Evolutionary conservation across 2,329 filamentous ascomycete species (phyloP).

Genomic region (Septoria linicola): DNA sequence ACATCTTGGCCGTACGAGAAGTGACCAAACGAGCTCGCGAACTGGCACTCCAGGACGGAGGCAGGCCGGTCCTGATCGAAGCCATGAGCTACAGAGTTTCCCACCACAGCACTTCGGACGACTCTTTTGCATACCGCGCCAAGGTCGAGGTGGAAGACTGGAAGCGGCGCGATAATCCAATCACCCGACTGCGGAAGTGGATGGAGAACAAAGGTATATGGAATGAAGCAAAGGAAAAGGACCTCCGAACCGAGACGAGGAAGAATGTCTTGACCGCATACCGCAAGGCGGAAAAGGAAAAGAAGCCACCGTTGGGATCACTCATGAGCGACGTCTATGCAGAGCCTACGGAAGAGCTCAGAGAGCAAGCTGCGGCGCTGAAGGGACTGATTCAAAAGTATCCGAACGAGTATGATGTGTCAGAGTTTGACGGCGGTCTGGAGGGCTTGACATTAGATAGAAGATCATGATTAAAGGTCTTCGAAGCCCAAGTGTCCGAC

Average conservation of each 20-base stretch:
- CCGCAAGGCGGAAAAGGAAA: constrained; percentile 75
- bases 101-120: constrained; percentile 94
- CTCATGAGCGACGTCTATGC: constrained; percentile 92
- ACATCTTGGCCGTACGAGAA: constrained; percentile 83
- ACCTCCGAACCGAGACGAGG: constrained; percentile 62
- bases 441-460: constrained; percentile 53
- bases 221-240: constrained; percentile 80
- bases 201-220: constrained; percentile 80
- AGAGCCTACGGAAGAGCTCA: constrained; percentile 75
- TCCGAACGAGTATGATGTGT: constrained; percentile 86
- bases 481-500: constrained; percentile 49
- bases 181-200: constrained; percentile 83
- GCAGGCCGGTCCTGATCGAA: constrained; percentile 81
- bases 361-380: constrained; percentile 72
- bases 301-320: constrained; percentile 68
- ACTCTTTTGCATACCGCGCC: constrained; percentile 93
- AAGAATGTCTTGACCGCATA: constrained; percentile 83
- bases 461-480: constrained; percentile 25
- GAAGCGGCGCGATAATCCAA: constrained; percentile 86
- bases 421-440: constrained; percentile 71
- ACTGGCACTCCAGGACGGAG: constrained; percentile 77
- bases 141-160: constrained; percentile 92
- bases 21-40: constrained; percentile 73
- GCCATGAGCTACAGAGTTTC: constrained; percentile 98
- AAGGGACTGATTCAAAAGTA: constrained; percentile 78